phyloP scores from a whole-genome alignment of 2,329 filamentous ascomycete genomes.

The Colletotrichum cordylinicola region DNA sequence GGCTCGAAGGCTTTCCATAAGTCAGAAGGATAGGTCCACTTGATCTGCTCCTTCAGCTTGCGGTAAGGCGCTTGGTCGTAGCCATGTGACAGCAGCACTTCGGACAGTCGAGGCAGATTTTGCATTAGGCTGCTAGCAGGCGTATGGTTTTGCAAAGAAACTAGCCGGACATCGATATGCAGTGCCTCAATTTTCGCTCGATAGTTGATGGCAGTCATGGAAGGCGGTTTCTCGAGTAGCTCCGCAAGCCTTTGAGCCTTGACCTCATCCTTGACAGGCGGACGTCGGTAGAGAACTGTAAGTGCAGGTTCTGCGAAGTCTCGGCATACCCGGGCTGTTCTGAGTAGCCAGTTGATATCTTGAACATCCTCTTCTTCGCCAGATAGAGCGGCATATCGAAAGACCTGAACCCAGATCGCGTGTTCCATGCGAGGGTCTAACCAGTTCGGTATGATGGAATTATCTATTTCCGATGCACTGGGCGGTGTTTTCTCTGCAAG shows the following conservation, averaged over 20 bases:
- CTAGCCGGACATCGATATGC: conserved; percentile 73
- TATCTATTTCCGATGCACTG: background rate
- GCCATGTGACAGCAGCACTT: conserved; percentile 75
- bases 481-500: background rate
- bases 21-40: conserved; percentile 72
- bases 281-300: conserved; percentile 73
- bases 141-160: conserved; percentile 57
- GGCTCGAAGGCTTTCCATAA: conserved; percentile 67
- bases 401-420: conserved; percentile 72
- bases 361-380: conserved; percentile 29
- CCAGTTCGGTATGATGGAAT: conserved; percentile 57
- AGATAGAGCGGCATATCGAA: conserved; percentile 66
- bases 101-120: conserved; percentile 69
- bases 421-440: conserved; percentile 64
- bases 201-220: conserved; percentile 65
- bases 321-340: conserved; percentile 66
- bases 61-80: conserved; percentile 73
- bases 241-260: conserved; percentile 51
- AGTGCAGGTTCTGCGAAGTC: conserved; percentile 76
- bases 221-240: conserved; percentile 60
- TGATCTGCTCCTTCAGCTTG: conserved; percentile 57
- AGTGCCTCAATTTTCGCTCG: conserved; percentile 73
- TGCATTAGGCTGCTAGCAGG: conserved; percentile 59
- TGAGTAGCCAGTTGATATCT: conserved; percentile 68
- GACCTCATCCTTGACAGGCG: conserved; percentile 60